Conservation (phyloP, 2,329 filamentous ascomycete genomes). For the Exophiala oligosperma region DNA sequence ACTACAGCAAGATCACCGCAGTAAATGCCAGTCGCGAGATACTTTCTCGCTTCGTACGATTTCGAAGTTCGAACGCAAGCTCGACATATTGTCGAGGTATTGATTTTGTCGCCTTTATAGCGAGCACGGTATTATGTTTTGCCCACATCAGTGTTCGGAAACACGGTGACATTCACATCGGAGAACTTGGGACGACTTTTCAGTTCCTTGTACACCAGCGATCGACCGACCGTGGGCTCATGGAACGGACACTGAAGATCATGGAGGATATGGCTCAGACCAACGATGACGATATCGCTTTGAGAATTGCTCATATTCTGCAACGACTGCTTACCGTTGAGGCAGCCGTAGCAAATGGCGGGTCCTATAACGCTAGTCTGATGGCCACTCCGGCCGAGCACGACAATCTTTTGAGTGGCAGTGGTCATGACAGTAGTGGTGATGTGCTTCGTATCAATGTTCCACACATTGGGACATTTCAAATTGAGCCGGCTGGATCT, state of each 20-base stretch:
- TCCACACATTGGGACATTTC: too few species aligned
- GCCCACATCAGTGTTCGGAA: constrained; percentile 48
- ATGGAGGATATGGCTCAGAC: constrained; percentile 33
- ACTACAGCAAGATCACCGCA: constrained; percentile 52
- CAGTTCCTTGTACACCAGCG: constrained; percentile 45
- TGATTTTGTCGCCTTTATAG: constrained; percentile 52
- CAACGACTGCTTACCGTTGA: background rate
- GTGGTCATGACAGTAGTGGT: too few species aligned
- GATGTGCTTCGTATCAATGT: too few species aligned
- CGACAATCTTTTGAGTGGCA: too few species aligned
- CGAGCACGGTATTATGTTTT: constrained; percentile 44
- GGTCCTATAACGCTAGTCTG: too few species aligned
- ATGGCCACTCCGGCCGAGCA: too few species aligned
- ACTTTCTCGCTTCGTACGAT: constrained; percentile 41
- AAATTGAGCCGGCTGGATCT: too few species aligned
- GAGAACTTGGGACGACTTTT: constrained; percentile 18
- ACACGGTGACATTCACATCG: background rate
- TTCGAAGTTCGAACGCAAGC: constrained; percentile 42
- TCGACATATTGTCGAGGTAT: constrained; percentile 49
- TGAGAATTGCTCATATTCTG: constrained; percentile 37
- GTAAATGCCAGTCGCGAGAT: constrained; percentile 54
- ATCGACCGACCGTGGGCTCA: constrained; percentile 42
- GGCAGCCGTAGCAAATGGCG: too few species aligned
- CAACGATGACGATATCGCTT: constrained; percentile 32
- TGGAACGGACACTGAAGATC: constrained; percentile 40